Conservation (phyloP, 108 stramenopile species). For the Conticribra guillardii region DNA sequence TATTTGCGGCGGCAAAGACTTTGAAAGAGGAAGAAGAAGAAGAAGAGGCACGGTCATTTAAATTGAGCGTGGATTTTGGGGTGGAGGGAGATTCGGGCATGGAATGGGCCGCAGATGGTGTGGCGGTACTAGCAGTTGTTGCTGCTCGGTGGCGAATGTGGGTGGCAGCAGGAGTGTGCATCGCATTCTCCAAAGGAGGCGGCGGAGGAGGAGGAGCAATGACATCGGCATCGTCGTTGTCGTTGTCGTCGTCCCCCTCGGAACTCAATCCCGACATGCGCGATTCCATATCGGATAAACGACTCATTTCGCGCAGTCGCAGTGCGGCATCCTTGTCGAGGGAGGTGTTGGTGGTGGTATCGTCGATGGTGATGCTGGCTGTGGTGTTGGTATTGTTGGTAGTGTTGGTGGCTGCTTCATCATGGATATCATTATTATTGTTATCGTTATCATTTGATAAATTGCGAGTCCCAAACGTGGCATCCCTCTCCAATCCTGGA, state of each 20-base stretch:
- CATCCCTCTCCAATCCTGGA: neutral
- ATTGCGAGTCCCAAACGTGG: too few species aligned
- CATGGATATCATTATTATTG: too few species aligned
- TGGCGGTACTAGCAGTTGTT: neutral
- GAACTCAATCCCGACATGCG: conserved; percentile 7
- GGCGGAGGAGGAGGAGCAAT: neutral
- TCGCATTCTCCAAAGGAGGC: neutral
- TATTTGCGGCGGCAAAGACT: neutral
- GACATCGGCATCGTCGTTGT: neutral
- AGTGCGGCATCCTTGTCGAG: too few species aligned
- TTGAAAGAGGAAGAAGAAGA: too few species aligned
- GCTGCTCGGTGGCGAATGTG: neutral
- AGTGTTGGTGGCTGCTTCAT: neutral
- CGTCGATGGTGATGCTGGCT: neutral
- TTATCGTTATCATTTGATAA: too few species aligned
- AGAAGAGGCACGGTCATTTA: too few species aligned
- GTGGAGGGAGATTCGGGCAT: neutral
- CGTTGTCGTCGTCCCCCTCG: neutral
- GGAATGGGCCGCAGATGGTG: neutral
- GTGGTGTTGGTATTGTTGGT: neutral
- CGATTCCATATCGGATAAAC: too few species aligned
- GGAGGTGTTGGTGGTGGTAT: neutral
- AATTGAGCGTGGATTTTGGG: neutral
- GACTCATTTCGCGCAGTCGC: too few species aligned
- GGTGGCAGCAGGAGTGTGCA: neutral